Conservation (phyloP, 257 asterid species). For the Forsythia suspensa region DNA sequence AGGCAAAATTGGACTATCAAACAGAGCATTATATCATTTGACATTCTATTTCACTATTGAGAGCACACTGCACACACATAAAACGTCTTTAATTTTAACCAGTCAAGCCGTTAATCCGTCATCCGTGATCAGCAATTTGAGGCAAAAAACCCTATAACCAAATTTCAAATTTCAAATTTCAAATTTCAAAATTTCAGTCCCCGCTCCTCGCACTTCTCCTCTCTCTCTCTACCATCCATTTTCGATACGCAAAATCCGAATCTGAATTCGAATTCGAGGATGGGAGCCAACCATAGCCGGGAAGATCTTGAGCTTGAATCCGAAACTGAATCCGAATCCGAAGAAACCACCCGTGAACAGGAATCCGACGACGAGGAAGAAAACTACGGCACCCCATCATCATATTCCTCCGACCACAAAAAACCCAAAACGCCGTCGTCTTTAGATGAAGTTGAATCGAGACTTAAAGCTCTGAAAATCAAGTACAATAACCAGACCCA, state of each 20-base stretch:
- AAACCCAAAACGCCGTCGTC: conserved; percentile 63
- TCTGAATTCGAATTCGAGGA: conserved; percentile 28
- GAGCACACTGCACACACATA: too few species aligned
- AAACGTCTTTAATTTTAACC: too few species aligned
- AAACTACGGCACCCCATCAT: conserved; percentile 66
- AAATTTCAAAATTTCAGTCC: conserved; percentile 43
- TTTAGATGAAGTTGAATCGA: conserved; percentile 68
- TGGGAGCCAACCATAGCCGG: conserved; percentile 90
- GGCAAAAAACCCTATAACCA: not conserved
- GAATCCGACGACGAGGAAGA: conserved; percentile 34
- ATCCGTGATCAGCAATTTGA: too few species aligned
- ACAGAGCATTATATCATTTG: too few species aligned
- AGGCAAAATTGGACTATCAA: too few species aligned
- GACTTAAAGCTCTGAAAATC: conserved; percentile 82
- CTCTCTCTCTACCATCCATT: not conserved
- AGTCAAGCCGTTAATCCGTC: too few species aligned
- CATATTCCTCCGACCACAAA: conserved; percentile 38
- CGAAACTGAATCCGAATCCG: conserved; percentile 55
- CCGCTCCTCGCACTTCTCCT: conserved; percentile 45
- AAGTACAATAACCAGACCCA: conserved; percentile 50
- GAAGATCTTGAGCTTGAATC: conserved; percentile 73
- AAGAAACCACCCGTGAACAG: conserved; percentile 25
- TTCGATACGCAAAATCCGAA: conserved; percentile 22
- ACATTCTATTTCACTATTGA: too few species aligned
- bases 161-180: conserved; percentile 37